These are phyloP conservation scores for Catenaria anguillulae DNA, from an alignment of 371 early-diverging fungal species.

Conservation along the genomic window DNA sequence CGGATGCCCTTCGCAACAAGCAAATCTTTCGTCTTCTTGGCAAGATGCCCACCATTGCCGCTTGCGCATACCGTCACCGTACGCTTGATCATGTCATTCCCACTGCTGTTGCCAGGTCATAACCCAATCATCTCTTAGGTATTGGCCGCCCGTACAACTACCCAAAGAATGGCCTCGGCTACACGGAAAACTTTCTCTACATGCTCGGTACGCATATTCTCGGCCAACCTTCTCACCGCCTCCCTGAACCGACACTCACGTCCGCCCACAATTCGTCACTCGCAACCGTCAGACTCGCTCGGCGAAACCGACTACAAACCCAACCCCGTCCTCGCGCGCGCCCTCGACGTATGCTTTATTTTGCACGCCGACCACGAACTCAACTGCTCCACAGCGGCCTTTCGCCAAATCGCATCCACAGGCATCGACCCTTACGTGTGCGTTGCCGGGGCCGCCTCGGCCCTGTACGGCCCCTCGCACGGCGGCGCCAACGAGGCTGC, in stretches of 20 bases:
- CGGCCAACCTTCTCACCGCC: no score
- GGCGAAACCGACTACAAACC: constrained; percentile 37
- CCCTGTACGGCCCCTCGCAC: constrained; percentile 35
- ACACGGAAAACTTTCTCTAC: constrained; percentile 34
- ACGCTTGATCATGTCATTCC: no score
- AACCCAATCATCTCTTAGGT: no score
- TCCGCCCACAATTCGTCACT: no score
- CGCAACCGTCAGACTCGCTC: no score
- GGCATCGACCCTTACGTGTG: constrained; percentile 35
- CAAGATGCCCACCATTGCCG: constrained; percentile 44
- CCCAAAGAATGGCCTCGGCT: neutral
- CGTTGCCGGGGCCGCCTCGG: constrained; percentile 3
- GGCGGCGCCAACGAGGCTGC: constrained; percentile 44
- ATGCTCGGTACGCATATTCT: no score
- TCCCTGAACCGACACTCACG: no score
- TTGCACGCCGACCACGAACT: constrained; percentile 25
- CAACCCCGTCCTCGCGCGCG: constrained; percentile 30
- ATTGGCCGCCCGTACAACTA: constrained; percentile 4
- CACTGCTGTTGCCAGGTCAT: no score
- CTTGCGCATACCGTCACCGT: constrained; percentile 14
- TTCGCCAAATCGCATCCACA: constrained; percentile 40
- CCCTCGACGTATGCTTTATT: constrained; percentile 41
- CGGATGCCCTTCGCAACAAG: constrained; percentile 17
- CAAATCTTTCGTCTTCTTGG: constrained; percentile 41
- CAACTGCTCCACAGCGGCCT: constrained; percentile 45